Conservation (phyloP, 768 basidiomycete species). For the Cystobasidium onofrii region DNA sequence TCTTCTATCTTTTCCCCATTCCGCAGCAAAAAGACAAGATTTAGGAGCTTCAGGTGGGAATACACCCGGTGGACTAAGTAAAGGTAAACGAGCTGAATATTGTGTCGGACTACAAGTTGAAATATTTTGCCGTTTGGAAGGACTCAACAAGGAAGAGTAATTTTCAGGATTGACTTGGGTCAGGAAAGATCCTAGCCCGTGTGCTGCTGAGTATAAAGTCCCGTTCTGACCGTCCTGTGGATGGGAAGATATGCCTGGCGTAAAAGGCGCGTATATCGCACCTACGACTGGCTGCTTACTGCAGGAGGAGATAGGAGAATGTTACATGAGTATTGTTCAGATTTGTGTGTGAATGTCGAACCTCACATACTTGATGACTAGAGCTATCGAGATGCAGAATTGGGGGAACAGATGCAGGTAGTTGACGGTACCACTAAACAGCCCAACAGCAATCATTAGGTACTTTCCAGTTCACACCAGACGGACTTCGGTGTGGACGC, state of each 20-base stretch:
- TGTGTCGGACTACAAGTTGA: neutral
- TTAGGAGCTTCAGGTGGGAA: conserved; percentile 38
- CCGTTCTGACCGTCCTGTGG: conserved; percentile 35
- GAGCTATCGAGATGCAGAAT: conserved; percentile 38
- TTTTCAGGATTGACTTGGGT: conserved; percentile 35
- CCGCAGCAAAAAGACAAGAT: conserved; percentile 39
- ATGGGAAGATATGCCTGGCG: conserved; percentile 36
- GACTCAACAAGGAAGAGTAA: conserved; percentile 27
- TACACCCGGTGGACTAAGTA: conserved; percentile 32
- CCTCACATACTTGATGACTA: conserved; percentile 39
- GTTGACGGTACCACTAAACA: conserved; percentile 38
- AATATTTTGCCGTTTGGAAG: neutral
- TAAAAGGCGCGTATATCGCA: conserved; percentile 39
- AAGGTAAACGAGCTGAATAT: conserved; percentile 37
- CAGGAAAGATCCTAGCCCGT: conserved; percentile 37
- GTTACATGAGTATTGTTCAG: too few relatives aligned
- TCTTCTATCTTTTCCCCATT: conserved; percentile 41
- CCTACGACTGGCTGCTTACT: conserved; percentile 40
- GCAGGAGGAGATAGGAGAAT: too few relatives aligned
- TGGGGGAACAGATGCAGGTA: conserved; percentile 41
- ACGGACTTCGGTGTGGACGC: neutral
- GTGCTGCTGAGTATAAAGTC: conserved; percentile 37
- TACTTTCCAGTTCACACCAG: neutral
- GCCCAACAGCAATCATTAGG: neutral
- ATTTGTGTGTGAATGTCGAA: too few relatives aligned